These are phyloP conservation scores for Triticum timopheevii DNA, from an alignment of 176 grass and related monocot genomes.

Conservation along the genomic window DNA sequence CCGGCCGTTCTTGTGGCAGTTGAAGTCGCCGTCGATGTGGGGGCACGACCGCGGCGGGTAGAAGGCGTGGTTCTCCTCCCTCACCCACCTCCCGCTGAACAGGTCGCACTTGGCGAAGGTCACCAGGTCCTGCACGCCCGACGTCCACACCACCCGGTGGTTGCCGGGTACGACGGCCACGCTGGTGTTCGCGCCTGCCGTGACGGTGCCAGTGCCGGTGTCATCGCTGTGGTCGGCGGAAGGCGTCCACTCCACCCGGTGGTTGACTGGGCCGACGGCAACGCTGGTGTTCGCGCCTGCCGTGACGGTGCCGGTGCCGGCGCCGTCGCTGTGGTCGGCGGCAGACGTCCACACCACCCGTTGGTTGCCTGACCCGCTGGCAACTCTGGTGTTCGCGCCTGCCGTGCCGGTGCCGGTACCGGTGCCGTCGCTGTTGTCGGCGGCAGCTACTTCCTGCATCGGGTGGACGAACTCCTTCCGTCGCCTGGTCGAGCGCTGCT, in stretches of 20 bases:
- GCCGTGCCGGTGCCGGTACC: background rate
- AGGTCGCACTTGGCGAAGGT: constrained; percentile 57
- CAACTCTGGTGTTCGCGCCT: background rate
- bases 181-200: background rate
- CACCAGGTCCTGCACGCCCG: constrained; percentile 29
- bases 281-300: background rate
- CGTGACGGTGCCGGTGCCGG: too few species aligned
- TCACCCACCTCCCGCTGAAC: constrained; percentile 75
- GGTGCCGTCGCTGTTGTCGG: background rate
- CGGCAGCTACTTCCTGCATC: background rate
- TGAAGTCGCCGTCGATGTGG: constrained; percentile 72
- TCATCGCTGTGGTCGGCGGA: constrained; percentile 2
- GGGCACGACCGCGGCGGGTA: constrained; percentile 66
- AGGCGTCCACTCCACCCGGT: constrained; percentile 22
- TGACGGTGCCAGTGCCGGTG: background rate
- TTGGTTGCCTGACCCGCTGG: background rate
- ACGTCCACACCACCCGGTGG: constrained; percentile 31
- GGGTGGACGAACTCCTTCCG: constrained; percentile 11
- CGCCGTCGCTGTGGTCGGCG: too few species aligned
- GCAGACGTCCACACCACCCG: constrained; percentile 6
- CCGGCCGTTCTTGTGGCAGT: constrained; percentile 89
- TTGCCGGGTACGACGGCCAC: background rate
- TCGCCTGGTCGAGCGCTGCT: constrained; percentile 22
- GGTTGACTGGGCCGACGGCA: background rate
- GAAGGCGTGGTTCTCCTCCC: constrained; percentile 54